Base-by-base conservation (phyloP, 495 filamentous ascomycete genomes). In the Xylaria scruposa region DNA sequence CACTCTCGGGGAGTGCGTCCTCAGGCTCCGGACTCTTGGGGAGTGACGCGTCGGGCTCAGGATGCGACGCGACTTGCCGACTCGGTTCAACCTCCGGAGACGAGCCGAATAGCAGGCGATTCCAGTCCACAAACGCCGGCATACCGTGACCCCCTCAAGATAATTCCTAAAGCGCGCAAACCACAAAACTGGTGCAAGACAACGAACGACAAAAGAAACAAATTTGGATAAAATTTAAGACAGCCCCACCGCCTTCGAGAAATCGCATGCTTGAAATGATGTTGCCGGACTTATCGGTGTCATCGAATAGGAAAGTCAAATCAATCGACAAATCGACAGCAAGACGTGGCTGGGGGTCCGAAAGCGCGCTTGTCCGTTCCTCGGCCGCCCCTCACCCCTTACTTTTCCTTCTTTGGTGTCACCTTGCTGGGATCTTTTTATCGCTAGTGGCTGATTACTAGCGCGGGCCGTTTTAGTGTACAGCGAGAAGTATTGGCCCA, bases 81-180 rank as follows among this genome's bases (percentile, higher is more conserved):
- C 31, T 51, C 51, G 61, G 36, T 59, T 54, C 59, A 46, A 62
- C 29, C 44, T 54, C 31, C 46, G 68, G 59, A 42, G 58, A 15
- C 31, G 70, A 71, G 40, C 70, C 70, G 54, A 68, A 72, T 53
- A 72, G 46, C 15, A 72, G 70, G 54, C 64, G n/a, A 56, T 72
- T 61, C 70, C 70, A 72, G 56, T 72, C 70, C 66, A 72, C 64
- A 56, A 72, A 72, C n/a, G 63, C 70, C 70, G 64, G 65, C 70
- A 72, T 72, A 19, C 56, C 70, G 70, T 66, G 53, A 67, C 61
- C 62, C 51, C 70, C 60, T 42, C 53, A 33, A 49, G 68, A 70
- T 42, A 53, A 44, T 44, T 64, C 36, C 58, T 58, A 21, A 71
- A 71, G 64, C 26, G 53, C 54, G 67, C 53, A 61, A 61, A 60